phyloP scores from a whole-genome alignment of 208 protist genomes.

The Crithidia fasciculata region DNA sequence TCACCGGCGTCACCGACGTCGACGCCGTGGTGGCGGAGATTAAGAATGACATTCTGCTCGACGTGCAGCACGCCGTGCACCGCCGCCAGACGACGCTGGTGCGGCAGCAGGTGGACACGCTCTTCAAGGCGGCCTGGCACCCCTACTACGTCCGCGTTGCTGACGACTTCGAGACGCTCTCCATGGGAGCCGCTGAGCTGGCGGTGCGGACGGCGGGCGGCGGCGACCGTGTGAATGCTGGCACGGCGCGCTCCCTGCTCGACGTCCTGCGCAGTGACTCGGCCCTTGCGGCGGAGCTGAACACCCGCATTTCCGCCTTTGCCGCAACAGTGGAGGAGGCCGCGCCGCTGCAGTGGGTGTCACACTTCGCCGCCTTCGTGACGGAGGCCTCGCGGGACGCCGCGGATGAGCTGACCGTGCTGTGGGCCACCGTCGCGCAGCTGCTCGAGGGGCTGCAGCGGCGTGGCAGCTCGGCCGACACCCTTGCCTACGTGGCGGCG shows the following conservation, averaged over 20 bases:
- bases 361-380: constrained; percentile 56
- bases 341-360: constrained; percentile 59
- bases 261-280: constrained; percentile 47
- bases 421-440: constrained; percentile 64
- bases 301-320: constrained; percentile 57
- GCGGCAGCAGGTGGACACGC: constrained; percentile 55
- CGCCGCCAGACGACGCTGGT: constrained; percentile 57
- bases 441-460: constrained; percentile 56
- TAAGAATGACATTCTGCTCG: constrained; percentile 54
- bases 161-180: constrained; percentile 69
- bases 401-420: constrained; percentile 51
- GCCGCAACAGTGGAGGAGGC: constrained; percentile 63
- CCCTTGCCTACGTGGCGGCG: constrained; percentile 63
- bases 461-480: constrained; percentile 43
- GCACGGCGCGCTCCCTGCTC: constrained; percentile 19
- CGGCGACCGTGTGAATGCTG: constrained; percentile 7
- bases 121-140: constrained; percentile 71
- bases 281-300: constrained; percentile 45
- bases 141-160: constrained; percentile 61
- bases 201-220: neutral
- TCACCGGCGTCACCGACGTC: constrained; percentile 43
- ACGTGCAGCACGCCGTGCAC: constrained; percentile 68
- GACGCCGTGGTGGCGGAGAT: constrained; percentile 68
- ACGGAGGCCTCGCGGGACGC: constrained; percentile 38
- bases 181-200: constrained; percentile 30